phyloP scores from a whole-genome alignment of 2,329 filamentous ascomycete genomes.

The Monascus ruber region DNA sequence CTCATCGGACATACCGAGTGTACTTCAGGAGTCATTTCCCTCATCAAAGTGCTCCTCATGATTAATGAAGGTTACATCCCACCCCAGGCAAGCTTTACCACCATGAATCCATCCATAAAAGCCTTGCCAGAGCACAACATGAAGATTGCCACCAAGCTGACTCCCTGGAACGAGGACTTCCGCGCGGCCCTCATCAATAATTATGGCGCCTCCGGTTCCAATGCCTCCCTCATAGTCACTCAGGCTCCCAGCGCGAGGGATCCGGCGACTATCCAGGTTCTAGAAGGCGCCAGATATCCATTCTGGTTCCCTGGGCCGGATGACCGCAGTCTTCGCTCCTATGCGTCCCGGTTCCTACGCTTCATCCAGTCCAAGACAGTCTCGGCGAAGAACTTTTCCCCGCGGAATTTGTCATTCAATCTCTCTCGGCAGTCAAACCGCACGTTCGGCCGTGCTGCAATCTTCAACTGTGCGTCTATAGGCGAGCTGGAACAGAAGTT shows the following conservation, averaged over 20 bases:
- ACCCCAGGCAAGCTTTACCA: slow-evolving; percentile 14
- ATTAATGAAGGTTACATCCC: slow-evolving; percentile 15
- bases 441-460: slow-evolving; percentile 2
- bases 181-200: slow-evolving; percentile 6
- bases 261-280: background rate
- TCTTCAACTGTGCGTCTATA: slow-evolving; percentile 5
- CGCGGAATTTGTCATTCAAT: slow-evolving; percentile 9
- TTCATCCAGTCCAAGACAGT: no score
- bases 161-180: slow-evolving; percentile 9
- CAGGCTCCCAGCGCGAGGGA: background rate
- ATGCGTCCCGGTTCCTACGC: no score
- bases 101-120: slow-evolving; percentile 12
- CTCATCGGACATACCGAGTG: slow-evolving; percentile 24
- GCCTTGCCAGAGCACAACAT: slow-evolving; percentile 6
- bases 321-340: no score
- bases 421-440: slow-evolving; percentile 9
- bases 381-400: slow-evolving; percentile 1
- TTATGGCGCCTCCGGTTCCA: slow-evolving; percentile 3
- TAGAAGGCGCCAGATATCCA: slow-evolving; percentile 1
- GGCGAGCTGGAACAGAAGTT: slow-evolving; percentile 4
- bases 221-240: slow-evolving; percentile 1
- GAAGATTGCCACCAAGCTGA: slow-evolving; percentile 4
- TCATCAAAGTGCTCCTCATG: slow-evolving; percentile 22
- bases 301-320: slow-evolving; percentile 8
- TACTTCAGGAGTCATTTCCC: slow-evolving; percentile 18